Base-by-base conservation (phyloP, 257 asterid genomes). In the Knoxia roxburghii region DNA sequence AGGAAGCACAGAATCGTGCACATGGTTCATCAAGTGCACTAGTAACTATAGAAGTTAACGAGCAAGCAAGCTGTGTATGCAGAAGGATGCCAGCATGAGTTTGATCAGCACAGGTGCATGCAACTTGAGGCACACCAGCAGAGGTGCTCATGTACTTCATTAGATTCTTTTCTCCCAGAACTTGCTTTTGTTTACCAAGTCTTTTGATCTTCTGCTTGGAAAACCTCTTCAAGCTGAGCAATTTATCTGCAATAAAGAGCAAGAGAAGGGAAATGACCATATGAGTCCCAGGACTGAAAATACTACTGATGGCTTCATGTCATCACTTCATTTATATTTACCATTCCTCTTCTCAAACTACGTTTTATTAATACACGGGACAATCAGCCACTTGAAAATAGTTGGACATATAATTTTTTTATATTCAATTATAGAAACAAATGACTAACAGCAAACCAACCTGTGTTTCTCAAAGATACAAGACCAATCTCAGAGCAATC, bases 401-500 rank as follows among this genome's bases (percentile, higher is more conserved):
- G 61, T 56, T 10, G 24, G 52, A 6, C 17, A 11, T 24, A 9
- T 52, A 0, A 51, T 51, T 45, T 52, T 27, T 32, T 27, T 26
- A 4, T 32, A 35, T 53, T 21, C 58, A 62, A 35, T 46, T 53
- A 26, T 63, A 63, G 23, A 53, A 53, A 50, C 37, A 64, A 20
- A 54, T 9, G 63, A n/a, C 27, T 32, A 30, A 60, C 30, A 18
- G 65, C 8, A 68, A n/a, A 78, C 83, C 60, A 80, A 89, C 98
- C 98, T 74, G 96, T 75, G 68, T 81, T 84, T 69, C 73, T 75
- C 67, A 84, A 60, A 29, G 76, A 68, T 60, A 92, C 97, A 39
- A 89, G 89, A 77, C 93, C 96, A 79, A 89, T 81, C 85, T 92
- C 98, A 54, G 96, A 80, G 85, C 90, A 87, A 73, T 89, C 98